Percentiles rank a stretch among this genome's conserved stretches.
Evolutionary conservation across 305 asterid species (phyloP).

Genomic region (Solanum aculeatissimum): DNA sequence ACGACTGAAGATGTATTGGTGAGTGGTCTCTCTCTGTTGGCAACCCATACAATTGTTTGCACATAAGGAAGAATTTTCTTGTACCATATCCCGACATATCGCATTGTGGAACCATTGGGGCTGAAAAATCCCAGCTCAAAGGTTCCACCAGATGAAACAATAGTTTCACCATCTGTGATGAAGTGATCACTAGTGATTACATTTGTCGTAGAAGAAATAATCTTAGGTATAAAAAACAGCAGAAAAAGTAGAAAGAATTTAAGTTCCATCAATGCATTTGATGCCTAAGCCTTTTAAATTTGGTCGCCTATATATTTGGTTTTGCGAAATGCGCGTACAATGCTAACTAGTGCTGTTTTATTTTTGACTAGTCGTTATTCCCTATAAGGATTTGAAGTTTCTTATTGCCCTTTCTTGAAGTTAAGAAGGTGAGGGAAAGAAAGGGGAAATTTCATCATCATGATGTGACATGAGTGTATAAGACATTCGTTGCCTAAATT

Average conservation of each 20-base stretch:
- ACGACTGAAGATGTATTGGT: background rate
- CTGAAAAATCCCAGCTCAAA: slow-evolving; percentile 11
- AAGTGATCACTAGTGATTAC: background rate
- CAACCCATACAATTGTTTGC: slow-evolving; percentile 4
- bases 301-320: background rate
- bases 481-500: background rate
- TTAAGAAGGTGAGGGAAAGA: background rate
- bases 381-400: background rate
- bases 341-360: background rate
- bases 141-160: background rate
- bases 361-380: background rate
- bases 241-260: background rate
- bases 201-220: background rate
- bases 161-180: background rate
- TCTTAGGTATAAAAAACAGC: background rate
- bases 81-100: slow-evolving; percentile 10
- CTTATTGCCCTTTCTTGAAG: background rate
- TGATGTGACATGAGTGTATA: background rate
- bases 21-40: slow-evolving; percentile 6
- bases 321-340: background rate
- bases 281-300: background rate
- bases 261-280: background rate
- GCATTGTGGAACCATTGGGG: background rate
- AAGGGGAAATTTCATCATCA: background rate
- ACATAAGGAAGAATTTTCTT: background rate